A percentile compares a stretch with the other conserved stretches of the same genome.
Evolutionary conservation across 768 basidiomycete species (phyloP).

Genomic region (Erythrobasidium yunnanense): DNA sequence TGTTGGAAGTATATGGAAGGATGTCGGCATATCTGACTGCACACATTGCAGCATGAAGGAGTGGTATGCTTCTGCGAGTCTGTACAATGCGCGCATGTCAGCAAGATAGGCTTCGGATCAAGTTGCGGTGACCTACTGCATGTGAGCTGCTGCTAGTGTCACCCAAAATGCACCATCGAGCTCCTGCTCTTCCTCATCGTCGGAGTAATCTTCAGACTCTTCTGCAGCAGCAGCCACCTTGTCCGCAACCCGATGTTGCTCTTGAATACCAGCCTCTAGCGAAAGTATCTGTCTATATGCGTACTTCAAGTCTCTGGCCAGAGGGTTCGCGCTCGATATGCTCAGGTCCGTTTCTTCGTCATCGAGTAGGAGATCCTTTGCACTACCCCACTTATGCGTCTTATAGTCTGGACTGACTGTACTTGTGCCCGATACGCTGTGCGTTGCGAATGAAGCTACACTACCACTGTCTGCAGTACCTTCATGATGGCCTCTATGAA

Average conservation of each 20-base stretch:
- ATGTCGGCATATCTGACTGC: conserved; percentile 75
- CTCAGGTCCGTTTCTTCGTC: neutral
- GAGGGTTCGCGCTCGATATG: neutral
- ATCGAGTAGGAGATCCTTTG: neutral
- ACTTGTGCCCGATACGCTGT: conserved; percentile 49
- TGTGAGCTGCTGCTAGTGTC: conserved; percentile 54
- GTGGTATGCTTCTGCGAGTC: conserved; percentile 81
- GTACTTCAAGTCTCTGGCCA: neutral
- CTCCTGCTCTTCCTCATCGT: neutral
- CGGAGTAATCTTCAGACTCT: neutral
- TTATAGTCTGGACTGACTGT: conserved; percentile 51
- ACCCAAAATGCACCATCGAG: conserved; percentile 41
- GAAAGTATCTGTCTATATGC: conserved; percentile 36
- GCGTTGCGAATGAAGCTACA: conserved; percentile 41
- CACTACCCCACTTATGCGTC: conserved; percentile 39
- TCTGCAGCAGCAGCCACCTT: conserved; percentile 29
- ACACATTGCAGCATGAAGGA: conserved; percentile 74
- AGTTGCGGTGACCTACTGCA: conserved; percentile 51
- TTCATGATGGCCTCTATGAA: conserved; percentile 2
- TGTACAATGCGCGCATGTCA: conserved; percentile 39
- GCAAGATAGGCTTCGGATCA: conserved; percentile 27
- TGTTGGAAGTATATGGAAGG: conserved; percentile 73
- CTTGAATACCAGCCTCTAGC: conserved; percentile 74
- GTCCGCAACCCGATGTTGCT: conserved; percentile 56
- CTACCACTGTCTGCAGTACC: conserved; percentile 43